Evolutionary conservation across 495 filamentous ascomycete species (phyloP).

Genomic region (Penicillium herquei): DNA sequence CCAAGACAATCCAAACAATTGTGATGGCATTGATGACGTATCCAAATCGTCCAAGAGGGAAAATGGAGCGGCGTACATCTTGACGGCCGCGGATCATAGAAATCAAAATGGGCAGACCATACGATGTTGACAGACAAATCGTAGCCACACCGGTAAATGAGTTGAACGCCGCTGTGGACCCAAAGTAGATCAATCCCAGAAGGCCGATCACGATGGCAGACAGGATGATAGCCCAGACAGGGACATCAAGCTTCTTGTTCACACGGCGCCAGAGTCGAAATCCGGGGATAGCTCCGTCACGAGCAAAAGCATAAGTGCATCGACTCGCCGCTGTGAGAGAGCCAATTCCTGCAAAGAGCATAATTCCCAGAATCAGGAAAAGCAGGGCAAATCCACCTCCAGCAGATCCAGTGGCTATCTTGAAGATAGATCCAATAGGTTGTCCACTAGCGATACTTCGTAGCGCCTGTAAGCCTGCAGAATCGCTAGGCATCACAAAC

Average conservation of each 20-base stretch:
- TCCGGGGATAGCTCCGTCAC: constrained; percentile 63
- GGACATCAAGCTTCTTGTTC: constrained; percentile 54
- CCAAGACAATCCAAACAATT: constrained; percentile 50
- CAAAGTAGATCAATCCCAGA: constrained; percentile 63
- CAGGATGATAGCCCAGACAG: constrained; percentile 56
- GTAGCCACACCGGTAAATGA: constrained; percentile 66
- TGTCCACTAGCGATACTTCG: constrained; percentile 60
- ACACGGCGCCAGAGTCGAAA: constrained; percentile 62
- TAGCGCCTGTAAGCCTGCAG: constrained; percentile 35
- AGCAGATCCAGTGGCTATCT: constrained; percentile 35
- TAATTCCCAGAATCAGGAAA: constrained; percentile 70
- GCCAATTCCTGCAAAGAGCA: constrained; percentile 68
- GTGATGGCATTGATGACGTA: constrained; percentile 51
- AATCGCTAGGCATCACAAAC: constrained; percentile 58
- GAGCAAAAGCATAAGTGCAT: constrained; percentile 76
- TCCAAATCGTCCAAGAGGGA: constrained; percentile 52
- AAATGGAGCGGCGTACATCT: constrained; percentile 45
- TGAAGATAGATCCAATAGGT: constrained; percentile 36
- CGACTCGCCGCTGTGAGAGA: constrained; percentile 73
- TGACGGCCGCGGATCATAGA: constrained; percentile 50
- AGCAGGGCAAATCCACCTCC: constrained; percentile 69
- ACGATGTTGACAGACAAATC: constrained; percentile 61
- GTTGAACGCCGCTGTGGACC: constrained; percentile 61
- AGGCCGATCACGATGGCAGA: constrained; percentile 54
- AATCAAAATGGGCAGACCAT: constrained; percentile 62